phyloP scores from a whole-genome alignment of 208 protist genomes.

The Endotrypanum monterogeii region DNA sequence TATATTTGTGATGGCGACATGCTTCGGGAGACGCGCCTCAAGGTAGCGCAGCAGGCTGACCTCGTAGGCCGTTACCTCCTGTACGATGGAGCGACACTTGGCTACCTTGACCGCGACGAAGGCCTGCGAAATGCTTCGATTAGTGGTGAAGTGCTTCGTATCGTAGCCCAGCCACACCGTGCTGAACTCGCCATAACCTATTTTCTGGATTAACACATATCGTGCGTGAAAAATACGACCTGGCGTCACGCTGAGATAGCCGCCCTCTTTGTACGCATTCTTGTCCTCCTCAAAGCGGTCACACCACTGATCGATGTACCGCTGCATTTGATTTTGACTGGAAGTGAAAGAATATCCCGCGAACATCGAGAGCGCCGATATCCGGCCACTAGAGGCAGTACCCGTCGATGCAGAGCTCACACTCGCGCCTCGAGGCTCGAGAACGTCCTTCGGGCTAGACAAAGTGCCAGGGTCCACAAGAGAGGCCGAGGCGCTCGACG shows the following conservation, averaged over 20 bases:
- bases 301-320: conserved; percentile 58
- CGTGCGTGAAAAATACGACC: conserved; percentile 70
- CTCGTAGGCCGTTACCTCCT: conserved; percentile 75
- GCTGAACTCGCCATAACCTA: conserved; percentile 90
- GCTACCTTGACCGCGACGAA: conserved; percentile 89
- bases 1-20: conserved; percentile 57
- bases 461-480: conserved; percentile 7
- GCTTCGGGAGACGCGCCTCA: conserved; percentile 28
- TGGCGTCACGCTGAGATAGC: conserved; percentile 69
- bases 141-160: conserved; percentile 37
- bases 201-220: conserved; percentile 83
- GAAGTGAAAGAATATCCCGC: conserved; percentile 16
- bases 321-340: conserved; percentile 33
- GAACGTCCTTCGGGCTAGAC: not conserved
- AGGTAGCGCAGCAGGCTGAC: conserved; percentile 73
- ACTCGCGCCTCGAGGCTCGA: conserved; percentile 3
- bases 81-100: conserved; percentile 62
- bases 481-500: conserved; percentile 5
- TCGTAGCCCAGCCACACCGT: conserved; percentile 91
- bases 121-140: conserved; percentile 40
- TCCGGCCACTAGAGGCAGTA: not conserved
- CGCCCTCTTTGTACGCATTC: conserved; percentile 66
- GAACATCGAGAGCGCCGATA: not conserved
- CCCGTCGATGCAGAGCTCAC: conserved; percentile 1
- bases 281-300: conserved; percentile 66